A percentile compares a stretch with the other conserved stretches of the same genome.
These are phyloP conservation scores for Schizosaccharomyces japonicus DNA, from an alignment of 805 yeast species.

Conservation along the genomic window DNA sequence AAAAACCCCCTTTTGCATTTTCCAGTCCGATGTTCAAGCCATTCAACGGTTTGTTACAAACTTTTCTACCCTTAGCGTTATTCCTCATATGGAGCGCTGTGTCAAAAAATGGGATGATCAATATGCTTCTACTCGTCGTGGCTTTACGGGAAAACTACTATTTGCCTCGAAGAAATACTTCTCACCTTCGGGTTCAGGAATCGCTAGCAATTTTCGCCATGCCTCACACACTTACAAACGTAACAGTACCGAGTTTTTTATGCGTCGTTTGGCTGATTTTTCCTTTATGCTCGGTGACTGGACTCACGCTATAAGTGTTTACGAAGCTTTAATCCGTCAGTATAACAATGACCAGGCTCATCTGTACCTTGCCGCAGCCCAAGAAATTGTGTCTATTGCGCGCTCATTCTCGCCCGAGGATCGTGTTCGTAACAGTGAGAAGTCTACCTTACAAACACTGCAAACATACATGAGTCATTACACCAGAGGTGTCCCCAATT, in stretches of 20 bases:
- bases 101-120: slow-evolving; percentile 71
- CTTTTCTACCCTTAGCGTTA: slow-evolving; percentile 25
- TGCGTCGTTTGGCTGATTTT: neutral
- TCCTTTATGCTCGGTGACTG: neutral
- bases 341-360: neutral
- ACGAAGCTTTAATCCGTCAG: neutral
- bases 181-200: slow-evolving; percentile 12
- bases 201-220: neutral
- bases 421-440: neutral
- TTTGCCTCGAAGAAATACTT: slow-evolving; percentile 40
- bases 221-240: neutral
- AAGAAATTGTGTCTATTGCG: neutral
- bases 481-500: neutral
- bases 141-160: slow-evolving; percentile 54
- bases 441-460: neutral
- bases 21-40: neutral
- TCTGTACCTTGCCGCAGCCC: neutral
- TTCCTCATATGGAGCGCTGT: slow-evolving; percentile 71
- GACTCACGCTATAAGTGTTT: neutral
- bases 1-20: neutral
- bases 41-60: slow-evolving; percentile 17
- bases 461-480: neutral
- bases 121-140: slow-evolving; percentile 47
- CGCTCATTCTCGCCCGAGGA: neutral
- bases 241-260: neutral